Conservation (phyloP, 768 basidiomycete species). For the Leccinum rimulosum region DNA sequence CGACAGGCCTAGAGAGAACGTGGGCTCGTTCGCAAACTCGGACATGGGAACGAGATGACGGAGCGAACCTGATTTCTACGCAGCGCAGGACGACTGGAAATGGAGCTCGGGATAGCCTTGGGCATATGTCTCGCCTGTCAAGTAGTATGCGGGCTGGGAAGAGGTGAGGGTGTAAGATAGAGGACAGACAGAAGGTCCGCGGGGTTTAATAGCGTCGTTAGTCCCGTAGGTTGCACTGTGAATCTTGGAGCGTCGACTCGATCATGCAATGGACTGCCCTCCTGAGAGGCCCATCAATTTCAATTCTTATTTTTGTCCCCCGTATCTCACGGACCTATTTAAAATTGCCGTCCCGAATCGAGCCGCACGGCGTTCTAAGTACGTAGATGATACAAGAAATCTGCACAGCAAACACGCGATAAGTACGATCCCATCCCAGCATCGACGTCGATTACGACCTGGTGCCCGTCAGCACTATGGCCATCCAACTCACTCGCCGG, state of each 20-base stretch:
- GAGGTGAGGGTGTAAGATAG: background rate
- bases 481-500: background rate
- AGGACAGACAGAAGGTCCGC: background rate
- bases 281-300: slow-evolving; percentile 10
- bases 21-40: slow-evolving; percentile 8
- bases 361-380: background rate
- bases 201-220: background rate
- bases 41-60: background rate
- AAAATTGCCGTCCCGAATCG: background rate
- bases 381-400: background rate
- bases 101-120: slow-evolving; percentile 45
- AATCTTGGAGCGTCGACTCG: background rate
- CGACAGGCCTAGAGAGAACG: slow-evolving; percentile 59
- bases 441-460: slow-evolving; percentile 9
- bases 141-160: background rate
- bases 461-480: background rate
- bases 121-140: slow-evolving; percentile 50
- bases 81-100: slow-evolving; percentile 57
- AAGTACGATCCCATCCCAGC: background rate
- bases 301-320: slow-evolving; percentile 9
- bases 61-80: slow-evolving; percentile 70
- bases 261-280: slow-evolving; percentile 1
- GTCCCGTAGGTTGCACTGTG: background rate
- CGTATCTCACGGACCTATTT: slow-evolving; percentile 8
- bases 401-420: background rate